Evolutionary conservation across 805 yeast genomes (phyloP).

Genomic region (Myxozyma vanderwaltii): DNA sequence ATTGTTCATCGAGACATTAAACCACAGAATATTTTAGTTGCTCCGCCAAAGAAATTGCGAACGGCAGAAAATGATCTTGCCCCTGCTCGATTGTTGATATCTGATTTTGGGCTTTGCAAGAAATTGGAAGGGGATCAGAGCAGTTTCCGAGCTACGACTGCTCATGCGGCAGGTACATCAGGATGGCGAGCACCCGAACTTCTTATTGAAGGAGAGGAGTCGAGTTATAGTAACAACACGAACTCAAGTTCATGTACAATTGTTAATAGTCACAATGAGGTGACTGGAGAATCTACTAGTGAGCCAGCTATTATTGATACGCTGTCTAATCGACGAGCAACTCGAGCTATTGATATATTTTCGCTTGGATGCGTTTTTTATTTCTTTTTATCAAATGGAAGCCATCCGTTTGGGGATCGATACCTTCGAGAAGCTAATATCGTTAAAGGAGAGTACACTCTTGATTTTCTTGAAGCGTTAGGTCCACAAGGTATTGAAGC

Average conservation of each 20-base stretch:
- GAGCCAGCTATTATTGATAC: slow-evolving; percentile 47
- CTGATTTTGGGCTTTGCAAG: slow-evolving; percentile 96
- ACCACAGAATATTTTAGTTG: slow-evolving; percentile 89
- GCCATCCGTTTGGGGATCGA: slow-evolving; percentile 94
- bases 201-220: slow-evolving; percentile 46
- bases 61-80: slow-evolving; percentile 35
- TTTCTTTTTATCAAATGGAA: slow-evolving; percentile 78
- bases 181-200: slow-evolving; percentile 99
- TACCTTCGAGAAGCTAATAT: slow-evolving; percentile 88
- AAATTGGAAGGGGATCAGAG: slow-evolving; percentile 89
- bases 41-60: slow-evolving; percentile 55
- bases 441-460: slow-evolving; percentile 61
- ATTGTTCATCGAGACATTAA: slow-evolving; percentile 94
- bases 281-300: slow-evolving; percentile 36
- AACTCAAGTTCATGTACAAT: slow-evolving; percentile 10
- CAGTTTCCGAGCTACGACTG: slow-evolving; percentile 88
- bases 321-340: slow-evolving; percentile 58
- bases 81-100: slow-evolving; percentile 71
- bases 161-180: slow-evolving; percentile 92
- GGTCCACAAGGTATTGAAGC: slow-evolving; percentile 61
- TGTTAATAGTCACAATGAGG: neutral
- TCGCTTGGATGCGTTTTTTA: slow-evolving; percentile 93
- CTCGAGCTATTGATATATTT: slow-evolving; percentile 89
- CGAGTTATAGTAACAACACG: neutral
- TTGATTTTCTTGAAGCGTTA: slow-evolving; percentile 51